Evolutionary conservation across 2,329 filamentous ascomycete genomes (phyloP), one percentile per base, ranked within the genome.

Genomic region (Xylaria sp.): DNA sequence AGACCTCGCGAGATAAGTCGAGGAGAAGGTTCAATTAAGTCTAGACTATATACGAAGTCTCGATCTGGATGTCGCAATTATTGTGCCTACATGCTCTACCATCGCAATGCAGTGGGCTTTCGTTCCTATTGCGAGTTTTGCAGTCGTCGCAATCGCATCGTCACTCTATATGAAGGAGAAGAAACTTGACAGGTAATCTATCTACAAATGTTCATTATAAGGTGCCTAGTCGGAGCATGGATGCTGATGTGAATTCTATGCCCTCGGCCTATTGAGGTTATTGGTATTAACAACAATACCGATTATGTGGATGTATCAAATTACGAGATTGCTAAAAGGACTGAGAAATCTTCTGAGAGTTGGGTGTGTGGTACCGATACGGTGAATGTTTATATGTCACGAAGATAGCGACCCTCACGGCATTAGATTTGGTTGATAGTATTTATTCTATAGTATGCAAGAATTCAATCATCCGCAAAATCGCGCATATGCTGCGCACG

Each of bases 41-140:
- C 79, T 94, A 41, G 85, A 89, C 51, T 92, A 85, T 69, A 87
- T 93, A 72, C 83, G 83, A 47, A 78, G 81, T 4, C 79, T 94
- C 33, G 85, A 90, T 5, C 87, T 89, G 0, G 78, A 74, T 2
- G 76, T 88, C 1, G 84, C 83, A 25, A 77, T 72, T 11, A 74
- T 90, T 11, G 90, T 94, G 3, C 82, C 85, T 37, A 76, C 78
- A 27, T 91, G 89, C 72, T 94, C 93, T 74, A 85, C 86, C 41
- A 57, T 74, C 8, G 78, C 78, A 3, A 77, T 76, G 3, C 68
- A 77, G 49, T 74, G 74, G 46, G 78, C 80, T 1, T 79, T 83
- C 58, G 72, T 73, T 0, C 73, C 83, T 3, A 73, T 76, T 0
- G 63, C 75, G 1, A 46, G 72, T 1, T 74, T 84, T 31, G 67